Percentiles rank a stretch among this genome's conserved stretches.
phyloP scores from a whole-genome alignment of 352 stramenopile species.

The Phytophthora cryptogea region DNA sequence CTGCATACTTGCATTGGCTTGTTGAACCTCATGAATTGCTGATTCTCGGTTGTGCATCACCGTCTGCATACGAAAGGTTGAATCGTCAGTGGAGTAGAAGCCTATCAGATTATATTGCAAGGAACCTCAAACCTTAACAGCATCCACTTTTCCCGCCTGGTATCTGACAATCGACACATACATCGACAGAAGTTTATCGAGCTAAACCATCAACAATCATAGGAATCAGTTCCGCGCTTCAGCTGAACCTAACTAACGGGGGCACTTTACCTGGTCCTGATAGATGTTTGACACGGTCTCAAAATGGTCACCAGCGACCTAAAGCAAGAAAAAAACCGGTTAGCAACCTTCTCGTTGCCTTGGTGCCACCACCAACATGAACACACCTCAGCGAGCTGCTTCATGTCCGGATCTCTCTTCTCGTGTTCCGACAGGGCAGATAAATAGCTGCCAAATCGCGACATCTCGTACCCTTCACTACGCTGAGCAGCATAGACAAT shows the following conservation, averaged over 20 bases:
- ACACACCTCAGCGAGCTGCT: slow-evolving; percentile 63
- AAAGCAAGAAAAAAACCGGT: neutral
- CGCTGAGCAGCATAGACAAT: slow-evolving; percentile 80
- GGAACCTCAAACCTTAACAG: slow-evolving; percentile 68
- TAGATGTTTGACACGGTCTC: slow-evolving; percentile 88
- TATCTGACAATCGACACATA: slow-evolving; percentile 89
- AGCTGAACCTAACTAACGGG: neutral
- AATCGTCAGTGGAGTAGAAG: neutral
- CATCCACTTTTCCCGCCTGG: slow-evolving; percentile 82
- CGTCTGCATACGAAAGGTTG: slow-evolving; percentile 41
- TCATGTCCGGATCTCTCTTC: slow-evolving; percentile 78
- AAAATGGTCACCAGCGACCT: slow-evolving; percentile 81
- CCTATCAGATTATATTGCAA: neutral
- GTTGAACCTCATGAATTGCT: slow-evolving; percentile 84
- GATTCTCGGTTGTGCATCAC: slow-evolving; percentile 89
- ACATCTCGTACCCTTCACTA: slow-evolving; percentile 87
- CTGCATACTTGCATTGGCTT: slow-evolving; percentile 91
- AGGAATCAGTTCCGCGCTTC: neutral
- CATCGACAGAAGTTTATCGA: slow-evolving; percentile 85
- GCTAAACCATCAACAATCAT: slow-evolving; percentile 29
- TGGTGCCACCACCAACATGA: neutral
- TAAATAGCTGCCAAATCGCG: slow-evolving; percentile 84
- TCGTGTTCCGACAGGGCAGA: slow-evolving; percentile 76
- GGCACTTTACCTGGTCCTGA: slow-evolving; percentile 73
- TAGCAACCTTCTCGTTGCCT: neutral